These are phyloP conservation scores for Aspergillus taichungensis DNA, from an alignment of 495 filamentous ascomycete species.

Conservation along the genomic window DNA sequence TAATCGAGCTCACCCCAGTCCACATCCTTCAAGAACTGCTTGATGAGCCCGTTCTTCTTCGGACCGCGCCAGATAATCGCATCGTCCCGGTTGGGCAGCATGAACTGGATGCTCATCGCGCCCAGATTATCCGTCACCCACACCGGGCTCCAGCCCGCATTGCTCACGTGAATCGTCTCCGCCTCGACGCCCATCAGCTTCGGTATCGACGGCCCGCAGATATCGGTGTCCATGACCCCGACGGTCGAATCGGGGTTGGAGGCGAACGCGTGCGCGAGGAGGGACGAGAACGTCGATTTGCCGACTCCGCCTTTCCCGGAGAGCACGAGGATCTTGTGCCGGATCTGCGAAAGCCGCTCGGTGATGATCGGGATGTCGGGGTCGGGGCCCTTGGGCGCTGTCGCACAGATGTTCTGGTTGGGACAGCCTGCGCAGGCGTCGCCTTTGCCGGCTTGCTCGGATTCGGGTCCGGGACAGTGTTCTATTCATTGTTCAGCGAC, in stretches of 20 bases:
- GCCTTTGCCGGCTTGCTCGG: conserved; percentile 69
- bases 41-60: conserved; percentile 98
- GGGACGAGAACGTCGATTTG: conserved; percentile 82
- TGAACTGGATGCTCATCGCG: conserved; percentile 96
- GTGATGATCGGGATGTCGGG: conserved; percentile 87
- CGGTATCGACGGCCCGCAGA: conserved; percentile 87
- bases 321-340: conserved; percentile 85
- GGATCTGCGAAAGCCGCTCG: conserved; percentile 66
- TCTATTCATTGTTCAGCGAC: conserved; percentile 33
- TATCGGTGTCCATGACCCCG: conserved; percentile 94
- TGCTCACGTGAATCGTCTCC: conserved; percentile 83
- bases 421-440: conserved; percentile 91
- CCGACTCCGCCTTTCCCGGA: conserved; percentile 96
- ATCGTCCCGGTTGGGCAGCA: conserved; percentile 86
- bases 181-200: conserved; percentile 97
- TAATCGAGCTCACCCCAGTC: conserved; percentile 95
- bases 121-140: conserved; percentile 88
- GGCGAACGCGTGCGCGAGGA: conserved; percentile 83
- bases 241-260: conserved; percentile 64
- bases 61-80: conserved; percentile 95
- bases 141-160: conserved; percentile 80
- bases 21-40: conserved; percentile 94
- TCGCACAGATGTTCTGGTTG: conserved; percentile 90
- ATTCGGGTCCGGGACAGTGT: conserved; percentile 94
- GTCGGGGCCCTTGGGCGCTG: conserved; percentile 90